phyloP scores from a whole-genome alignment of 306 rosid genomes.

The Carpinus fangiana region DNA sequence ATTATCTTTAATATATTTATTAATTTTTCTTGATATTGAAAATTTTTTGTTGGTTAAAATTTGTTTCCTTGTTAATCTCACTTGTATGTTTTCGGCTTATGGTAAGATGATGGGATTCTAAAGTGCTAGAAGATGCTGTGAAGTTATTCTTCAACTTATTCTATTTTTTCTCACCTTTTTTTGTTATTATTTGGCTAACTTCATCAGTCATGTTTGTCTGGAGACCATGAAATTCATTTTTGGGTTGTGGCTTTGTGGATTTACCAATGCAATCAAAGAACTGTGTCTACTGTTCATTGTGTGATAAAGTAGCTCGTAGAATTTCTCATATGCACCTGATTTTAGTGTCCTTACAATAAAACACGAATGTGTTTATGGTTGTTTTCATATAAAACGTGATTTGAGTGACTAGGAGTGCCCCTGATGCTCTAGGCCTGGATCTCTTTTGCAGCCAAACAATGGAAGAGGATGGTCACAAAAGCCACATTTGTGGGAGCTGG shows the following conservation, averaged over 20 bases:
- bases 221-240: not conserved
- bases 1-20: not conserved
- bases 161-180: not conserved
- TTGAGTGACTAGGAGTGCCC: constrained; percentile 1
- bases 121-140: not conserved
- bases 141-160: not conserved
- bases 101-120: not conserved
- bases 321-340: not conserved
- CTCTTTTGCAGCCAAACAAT: constrained; percentile 73
- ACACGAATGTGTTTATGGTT: not conserved
- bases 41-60: not conserved
- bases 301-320: not conserved
- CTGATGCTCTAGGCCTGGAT: constrained; percentile 11
- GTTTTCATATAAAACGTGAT: not conserved
- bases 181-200: not conserved
- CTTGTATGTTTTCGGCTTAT: not conserved
- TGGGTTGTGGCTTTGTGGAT: not conserved
- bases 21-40: not conserved
- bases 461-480: constrained; percentile 97
- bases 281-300: not conserved
- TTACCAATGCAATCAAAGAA: not conserved
- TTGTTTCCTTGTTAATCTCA: not conserved
- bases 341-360: not conserved
- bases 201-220: not conserved
- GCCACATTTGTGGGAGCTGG: constrained; percentile 93